Percentiles rank a stretch among this genome's conserved stretches.
Evolutionary conservation across 225 moss, liverwort and hornwort genomes (phyloP).

Genomic region (Pleurozium schreberi): DNA sequence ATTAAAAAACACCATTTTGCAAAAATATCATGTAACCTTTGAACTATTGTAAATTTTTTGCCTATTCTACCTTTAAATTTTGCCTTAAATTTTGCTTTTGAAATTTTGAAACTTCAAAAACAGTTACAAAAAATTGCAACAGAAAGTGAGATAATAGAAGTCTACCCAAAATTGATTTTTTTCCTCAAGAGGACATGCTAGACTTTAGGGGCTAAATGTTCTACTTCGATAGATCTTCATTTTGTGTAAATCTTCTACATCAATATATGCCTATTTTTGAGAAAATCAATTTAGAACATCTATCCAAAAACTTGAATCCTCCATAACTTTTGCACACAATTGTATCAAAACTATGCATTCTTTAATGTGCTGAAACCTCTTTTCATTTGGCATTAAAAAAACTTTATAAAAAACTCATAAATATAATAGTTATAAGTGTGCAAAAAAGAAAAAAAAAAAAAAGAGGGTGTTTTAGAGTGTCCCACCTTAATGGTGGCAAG

Average conservation of each 20-base stretch:
- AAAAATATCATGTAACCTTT: too few relatives aligned
- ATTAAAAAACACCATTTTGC: too few relatives aligned
- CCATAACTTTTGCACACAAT: not conserved
- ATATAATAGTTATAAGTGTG: not conserved
- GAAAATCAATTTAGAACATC: not conserved
- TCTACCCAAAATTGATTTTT: not conserved
- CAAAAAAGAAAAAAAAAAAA: not conserved
- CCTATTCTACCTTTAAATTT: too few relatives aligned
- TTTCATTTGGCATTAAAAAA: not conserved
- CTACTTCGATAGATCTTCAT: not conserved
- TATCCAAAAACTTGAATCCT: not conserved
- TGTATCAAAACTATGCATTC: not conserved
- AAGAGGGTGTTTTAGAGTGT: fast-evolving
- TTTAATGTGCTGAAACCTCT: fast-evolving
- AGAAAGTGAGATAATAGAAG: not conserved
- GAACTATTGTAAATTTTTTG: too few relatives aligned
- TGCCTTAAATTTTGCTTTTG: too few relatives aligned
- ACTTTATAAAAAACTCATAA: not conserved
- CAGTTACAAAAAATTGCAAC: fast-evolving
- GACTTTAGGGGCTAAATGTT: too few relatives aligned
- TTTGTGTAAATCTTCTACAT: not conserved
- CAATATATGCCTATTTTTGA: not conserved
- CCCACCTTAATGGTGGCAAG: not conserved
- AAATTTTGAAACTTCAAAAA: too few relatives aligned
- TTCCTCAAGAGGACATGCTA: fast-evolving